Conservation (phyloP, 768 basidiomycete species). For the Exidia glandulosa region DNA sequence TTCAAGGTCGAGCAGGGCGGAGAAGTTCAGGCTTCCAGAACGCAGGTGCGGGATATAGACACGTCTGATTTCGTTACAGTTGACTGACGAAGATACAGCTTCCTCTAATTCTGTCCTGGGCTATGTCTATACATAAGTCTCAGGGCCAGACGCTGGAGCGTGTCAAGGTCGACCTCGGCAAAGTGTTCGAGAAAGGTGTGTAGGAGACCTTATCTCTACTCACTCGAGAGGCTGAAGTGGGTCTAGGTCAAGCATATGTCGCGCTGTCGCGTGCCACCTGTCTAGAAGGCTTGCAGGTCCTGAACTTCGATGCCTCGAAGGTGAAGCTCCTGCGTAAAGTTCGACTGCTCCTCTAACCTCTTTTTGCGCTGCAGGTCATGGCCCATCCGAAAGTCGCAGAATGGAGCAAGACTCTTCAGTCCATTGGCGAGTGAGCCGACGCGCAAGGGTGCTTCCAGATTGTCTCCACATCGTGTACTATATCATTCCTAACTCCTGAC, state of each 20-base stretch:
- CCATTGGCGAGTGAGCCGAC: background rate
- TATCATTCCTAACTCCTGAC: too few species aligned
- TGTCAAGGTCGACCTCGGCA: conserved; percentile 66
- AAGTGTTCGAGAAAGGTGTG: conserved; percentile 67
- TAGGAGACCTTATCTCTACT: background rate
- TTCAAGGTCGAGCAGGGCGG: conserved; percentile 85
- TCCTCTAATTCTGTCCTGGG: conserved; percentile 79
- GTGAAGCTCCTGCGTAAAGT: background rate
- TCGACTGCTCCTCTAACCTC: background rate
- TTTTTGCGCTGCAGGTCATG: conserved; percentile 5
- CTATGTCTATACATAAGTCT: conserved; percentile 78
- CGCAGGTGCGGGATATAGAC: conserved; percentile 48
- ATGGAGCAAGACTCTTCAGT: conserved; percentile 11
- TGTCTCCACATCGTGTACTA: too few species aligned
- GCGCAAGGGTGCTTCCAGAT: too few species aligned
- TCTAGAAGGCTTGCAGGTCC: conserved; percentile 22
- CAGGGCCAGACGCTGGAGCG: conserved; percentile 84
- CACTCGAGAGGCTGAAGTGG: background rate
- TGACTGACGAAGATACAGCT: conserved; percentile 31
- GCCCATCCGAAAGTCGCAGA: conserved; percentile 12
- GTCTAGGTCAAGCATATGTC: conserved; percentile 13
- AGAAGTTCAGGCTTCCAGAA: conserved; percentile 67
- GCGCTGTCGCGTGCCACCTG: conserved; percentile 21
- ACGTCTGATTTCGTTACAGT: background rate
- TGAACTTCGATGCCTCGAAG: conserved; percentile 12